Evolutionary conservation across 176 grass and related monocot genomes (phyloP), one percentile per base, ranked within the genome.

Genomic region (Bolboschoenus planiculmis): DNA sequence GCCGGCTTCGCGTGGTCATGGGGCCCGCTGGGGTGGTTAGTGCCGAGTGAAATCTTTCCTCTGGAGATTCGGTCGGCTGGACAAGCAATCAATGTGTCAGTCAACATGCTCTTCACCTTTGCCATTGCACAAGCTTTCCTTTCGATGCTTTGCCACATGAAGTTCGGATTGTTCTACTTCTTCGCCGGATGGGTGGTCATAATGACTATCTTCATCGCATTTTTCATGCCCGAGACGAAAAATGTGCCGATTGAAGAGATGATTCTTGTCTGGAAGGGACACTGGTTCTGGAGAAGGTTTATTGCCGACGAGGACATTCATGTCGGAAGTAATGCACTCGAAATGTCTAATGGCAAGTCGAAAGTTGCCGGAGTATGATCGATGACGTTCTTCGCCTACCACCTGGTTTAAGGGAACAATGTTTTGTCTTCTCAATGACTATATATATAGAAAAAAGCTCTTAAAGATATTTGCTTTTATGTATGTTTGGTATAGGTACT

Each of bases 81-180:
- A 44, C 85, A 86, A 44, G 15, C 78, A 10, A 82, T 86, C 60
- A 86, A 86, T 35, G 85, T 86, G 33, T 82, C 85, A 7, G 85
- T 86, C 2, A 86, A 86, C 85, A 86, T 86, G 85, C 61, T 86
- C 51, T 86, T 86, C 85, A 86, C 85, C 61, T 86, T 86, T 20
- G 35, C 16, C 21, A 76, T 86, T 47, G 85, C 85, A 27, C 85
- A 86, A 58, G 78, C 85, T 14, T 86, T 86, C 58, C 78, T 86
- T 20, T 3, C 85, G 18, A 86, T 86, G 85, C 85, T 86, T 26
- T 86, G 85, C 78, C 85, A 82, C 50, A 7, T 86, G 78, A 86
- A 86, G 78, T 86, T 86, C 47, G 85, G 85, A 5, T 56, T 86
- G 54, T 86, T 86, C 61, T 86, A 86, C 85, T 86, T 86, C 61